Evolutionary conservation across 176 grass and related monocot genomes (phyloP).

Genomic region (Juncus effusus): DNA sequence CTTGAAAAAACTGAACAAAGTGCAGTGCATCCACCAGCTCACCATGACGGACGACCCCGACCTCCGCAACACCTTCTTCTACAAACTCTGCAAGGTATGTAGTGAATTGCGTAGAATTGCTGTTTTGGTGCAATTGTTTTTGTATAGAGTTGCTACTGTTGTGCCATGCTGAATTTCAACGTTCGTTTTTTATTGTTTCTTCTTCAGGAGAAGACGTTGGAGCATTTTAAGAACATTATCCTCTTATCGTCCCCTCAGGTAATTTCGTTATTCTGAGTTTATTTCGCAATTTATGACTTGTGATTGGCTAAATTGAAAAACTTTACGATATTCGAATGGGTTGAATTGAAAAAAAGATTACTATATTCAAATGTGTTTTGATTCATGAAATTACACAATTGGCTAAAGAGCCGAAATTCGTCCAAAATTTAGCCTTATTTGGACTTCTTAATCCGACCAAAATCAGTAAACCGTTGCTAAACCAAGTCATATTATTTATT

Average conservation of each 20-base stretch:
- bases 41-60: constrained; percentile 78
- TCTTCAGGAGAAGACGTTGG: constrained; percentile 80
- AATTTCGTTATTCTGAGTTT: constrained; percentile 8
- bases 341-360: background rate
- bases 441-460: too few species aligned
- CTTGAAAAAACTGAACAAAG: constrained; percentile 73
- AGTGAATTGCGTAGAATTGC: too few species aligned
- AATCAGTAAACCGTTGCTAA: too few species aligned
- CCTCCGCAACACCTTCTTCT: constrained; percentile 75
- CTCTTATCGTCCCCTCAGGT: constrained; percentile 90
- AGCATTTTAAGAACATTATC: constrained; percentile 87
- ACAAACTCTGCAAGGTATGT: constrained; percentile 87
- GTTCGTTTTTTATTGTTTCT: too few species aligned
- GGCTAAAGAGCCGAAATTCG: too few species aligned
- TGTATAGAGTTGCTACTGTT: too few species aligned
- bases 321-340: background rate
- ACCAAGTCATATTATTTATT: too few species aligned
- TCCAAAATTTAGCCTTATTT: background rate
- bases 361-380: too few species aligned
- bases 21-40: constrained; percentile 89
- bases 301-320: background rate
- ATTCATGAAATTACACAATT: too few species aligned
- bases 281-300: too few species aligned
- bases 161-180: too few species aligned
- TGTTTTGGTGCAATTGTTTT: too few species aligned